Conservation (phyloP, 257 asterid species). For the Marsdenia floribunda region DNA sequence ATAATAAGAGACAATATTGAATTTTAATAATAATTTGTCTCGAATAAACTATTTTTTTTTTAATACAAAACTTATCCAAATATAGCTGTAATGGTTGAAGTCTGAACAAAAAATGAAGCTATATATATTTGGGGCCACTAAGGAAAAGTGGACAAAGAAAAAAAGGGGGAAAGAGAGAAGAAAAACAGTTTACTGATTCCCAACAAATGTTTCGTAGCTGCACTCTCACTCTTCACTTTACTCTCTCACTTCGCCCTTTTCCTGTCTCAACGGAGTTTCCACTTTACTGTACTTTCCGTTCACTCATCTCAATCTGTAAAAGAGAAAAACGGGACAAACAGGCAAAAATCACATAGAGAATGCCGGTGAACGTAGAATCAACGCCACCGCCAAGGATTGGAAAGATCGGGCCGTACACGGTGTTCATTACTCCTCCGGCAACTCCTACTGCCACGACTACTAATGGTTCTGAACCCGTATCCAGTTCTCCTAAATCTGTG, state of each 20-base stretch:
- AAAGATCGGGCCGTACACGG: slow-evolving; percentile 99
- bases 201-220: slow-evolving; percentile 1
- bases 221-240: slow-evolving; percentile 8
- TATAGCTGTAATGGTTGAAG: no score
- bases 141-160: background rate
- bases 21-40: no score
- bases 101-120: background rate
- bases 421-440: slow-evolving; percentile 85
- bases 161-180: background rate
- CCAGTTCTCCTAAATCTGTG: slow-evolving; percentile 27
- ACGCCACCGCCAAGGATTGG: slow-evolving; percentile 81
- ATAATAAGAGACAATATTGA: no score
- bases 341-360: background rate
- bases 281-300: background rate
- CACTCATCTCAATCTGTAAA: background rate
- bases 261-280: slow-evolving; percentile 5
- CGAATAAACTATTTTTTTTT: no score
- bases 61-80: no score
- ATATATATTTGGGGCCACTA: background rate
- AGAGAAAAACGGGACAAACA: background rate
- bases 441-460: slow-evolving; percentile 43
- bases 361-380: slow-evolving; percentile 32
- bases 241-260: slow-evolving; percentile 1
- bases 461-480: slow-evolving; percentile 26
- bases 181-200: background rate